Base-by-base conservation (phyloP, 2,329 filamentous ascomycete species). In the Fusarium miscanthi region DNA sequence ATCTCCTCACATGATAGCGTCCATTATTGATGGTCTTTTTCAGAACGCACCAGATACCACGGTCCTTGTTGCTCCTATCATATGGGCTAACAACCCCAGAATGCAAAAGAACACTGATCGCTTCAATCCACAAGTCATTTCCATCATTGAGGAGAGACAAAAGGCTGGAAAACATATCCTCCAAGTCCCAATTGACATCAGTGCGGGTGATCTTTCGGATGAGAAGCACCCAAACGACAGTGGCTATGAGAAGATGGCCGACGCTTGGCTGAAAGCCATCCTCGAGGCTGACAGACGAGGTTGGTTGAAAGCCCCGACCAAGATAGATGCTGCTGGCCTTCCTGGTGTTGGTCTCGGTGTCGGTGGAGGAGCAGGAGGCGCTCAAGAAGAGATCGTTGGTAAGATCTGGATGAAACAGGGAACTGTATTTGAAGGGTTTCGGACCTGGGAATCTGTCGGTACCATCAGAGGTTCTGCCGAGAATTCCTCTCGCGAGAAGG, bases 201-300 rank as follows among this genome's bases (percentile, higher is more conserved):
- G n/a, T 6, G 13, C 17, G 5, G 19, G 13, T 19, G 63, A 72
- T 37, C 66, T 72, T 11, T 70, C 19, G 14, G 69, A 72, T 4
- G 2, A 27, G 21, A 72, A 72, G 23, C 69, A 72, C 19, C 69
- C 69, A 2, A 72, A 72, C 13, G 49, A 72, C 12, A 49, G 19
- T 12, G 69, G 69, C 9, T 72, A 70, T 8, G n/a, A 66, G 27
- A 72, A 72, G 41, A 72, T 72, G 66, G 66, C 69, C n/a, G 11
- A 62, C 27, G 66, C 62, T 9, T 72, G 66, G 69, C 23, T 67
- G 7, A 25, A 72, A 3, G 69, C 58, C 16, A 70, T 72, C 33
- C 13, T 53, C 0, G 62, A 72, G n/a, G 69, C 62, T 3, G 43
- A 67, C 10, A 9, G 33, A 4, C 51, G 58, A 12, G 69, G 69